Percentiles rank a stretch among this genome's conserved stretches.
Evolutionary conservation across 2,329 filamentous ascomycete species (phyloP).

Genomic region (Diaporthe citrichinensis): DNA sequence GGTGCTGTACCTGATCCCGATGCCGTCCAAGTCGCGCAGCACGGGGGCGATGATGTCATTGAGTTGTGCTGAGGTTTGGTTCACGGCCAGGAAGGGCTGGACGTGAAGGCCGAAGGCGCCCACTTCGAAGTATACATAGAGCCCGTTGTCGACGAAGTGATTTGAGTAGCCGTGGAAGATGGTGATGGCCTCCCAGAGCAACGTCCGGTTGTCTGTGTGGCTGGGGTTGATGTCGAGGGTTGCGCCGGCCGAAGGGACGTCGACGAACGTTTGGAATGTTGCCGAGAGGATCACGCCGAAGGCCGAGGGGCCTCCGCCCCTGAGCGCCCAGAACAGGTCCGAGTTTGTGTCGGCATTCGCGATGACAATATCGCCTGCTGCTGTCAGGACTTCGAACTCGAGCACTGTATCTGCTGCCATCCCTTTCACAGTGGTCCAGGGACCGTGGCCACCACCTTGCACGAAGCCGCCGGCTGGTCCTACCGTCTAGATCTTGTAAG

Average conservation of each 20-base stretch:
- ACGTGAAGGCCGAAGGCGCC: conserved; percentile 55
- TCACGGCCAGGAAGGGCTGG: conserved; percentile 55
- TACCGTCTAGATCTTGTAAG: conserved; percentile 58
- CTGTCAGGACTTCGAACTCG: conserved; percentile 53
- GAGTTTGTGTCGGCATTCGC: conserved; percentile 59
- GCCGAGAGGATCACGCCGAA: conserved; percentile 65
- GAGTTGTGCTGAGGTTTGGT: conserved; percentile 53
- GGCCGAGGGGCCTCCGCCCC: conserved; percentile 65
- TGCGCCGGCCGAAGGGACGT: conserved; percentile 59
- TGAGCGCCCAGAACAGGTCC: conserved; percentile 71
- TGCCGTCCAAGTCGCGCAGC: conserved; percentile 50
- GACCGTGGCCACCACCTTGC: conserved; percentile 71
- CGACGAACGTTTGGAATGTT: conserved; percentile 66
- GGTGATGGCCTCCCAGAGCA: conserved; percentile 60
- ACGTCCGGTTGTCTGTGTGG: conserved; percentile 53
- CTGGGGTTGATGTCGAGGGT: conserved; percentile 55
- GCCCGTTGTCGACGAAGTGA: conserved; percentile 56
- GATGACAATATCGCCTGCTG: conserved; percentile 56
- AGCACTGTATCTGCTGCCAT: conserved; percentile 27
- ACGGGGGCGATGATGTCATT: conserved; percentile 53
- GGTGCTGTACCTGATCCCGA: conserved; percentile 49
- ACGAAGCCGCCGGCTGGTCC: conserved; percentile 73
- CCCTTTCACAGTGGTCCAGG: conserved; percentile 55
- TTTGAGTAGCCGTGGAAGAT: conserved; percentile 50
- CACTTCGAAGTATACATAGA: conserved; percentile 61